Conservation (phyloP, 495 filamentous ascomycete genomes). For the Daldinia caldariorum region DNA sequence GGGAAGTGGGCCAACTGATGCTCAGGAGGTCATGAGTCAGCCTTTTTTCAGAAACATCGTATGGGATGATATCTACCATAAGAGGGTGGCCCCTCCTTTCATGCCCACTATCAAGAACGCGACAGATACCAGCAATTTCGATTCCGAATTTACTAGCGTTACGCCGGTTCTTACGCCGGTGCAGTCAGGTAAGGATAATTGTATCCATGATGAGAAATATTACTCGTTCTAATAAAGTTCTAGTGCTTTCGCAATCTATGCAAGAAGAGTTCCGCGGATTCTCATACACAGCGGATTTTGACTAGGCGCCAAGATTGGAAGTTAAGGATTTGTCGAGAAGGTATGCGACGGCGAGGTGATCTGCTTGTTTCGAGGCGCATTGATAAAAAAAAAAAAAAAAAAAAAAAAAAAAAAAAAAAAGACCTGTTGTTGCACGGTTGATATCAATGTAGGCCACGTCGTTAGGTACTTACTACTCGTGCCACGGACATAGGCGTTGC, state of each 20-base stretch:
- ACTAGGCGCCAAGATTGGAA: constrained; percentile 44
- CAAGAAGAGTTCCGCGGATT: constrained; percentile 99
- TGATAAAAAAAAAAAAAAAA: constrained; percentile 9
- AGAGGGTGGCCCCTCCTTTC: constrained; percentile 89
- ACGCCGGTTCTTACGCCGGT: constrained; percentile 97
- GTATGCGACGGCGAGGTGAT: constrained; percentile 21
- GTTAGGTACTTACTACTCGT: constrained; percentile 16
- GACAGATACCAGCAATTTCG: constrained; percentile 99
- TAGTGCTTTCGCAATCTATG: constrained; percentile 97
- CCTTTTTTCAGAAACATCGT: constrained; percentile 98
- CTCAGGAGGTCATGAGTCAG: constrained; percentile 99
- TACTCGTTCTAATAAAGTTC: constrained; percentile 37
- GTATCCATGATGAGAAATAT: constrained; percentile 29
- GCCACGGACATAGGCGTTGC: constrained; percentile 32
- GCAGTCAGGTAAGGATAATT: constrained; percentile 77
- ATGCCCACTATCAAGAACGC: constrained; percentile 85
- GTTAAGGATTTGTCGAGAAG: constrained; percentile 5
- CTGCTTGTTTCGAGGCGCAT: constrained; percentile 28
- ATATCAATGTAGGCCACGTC: constrained; percentile 20
- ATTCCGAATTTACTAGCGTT: constrained; percentile 97
- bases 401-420: constrained; percentile 6
- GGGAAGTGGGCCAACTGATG: constrained; percentile 94
- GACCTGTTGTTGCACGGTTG: constrained; percentile 8
- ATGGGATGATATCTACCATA: constrained; percentile 98
- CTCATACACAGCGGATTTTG: constrained; percentile 76